Conservation (phyloP, 2,329 filamentous ascomycete species). For the Nothopassalora personata region DNA sequence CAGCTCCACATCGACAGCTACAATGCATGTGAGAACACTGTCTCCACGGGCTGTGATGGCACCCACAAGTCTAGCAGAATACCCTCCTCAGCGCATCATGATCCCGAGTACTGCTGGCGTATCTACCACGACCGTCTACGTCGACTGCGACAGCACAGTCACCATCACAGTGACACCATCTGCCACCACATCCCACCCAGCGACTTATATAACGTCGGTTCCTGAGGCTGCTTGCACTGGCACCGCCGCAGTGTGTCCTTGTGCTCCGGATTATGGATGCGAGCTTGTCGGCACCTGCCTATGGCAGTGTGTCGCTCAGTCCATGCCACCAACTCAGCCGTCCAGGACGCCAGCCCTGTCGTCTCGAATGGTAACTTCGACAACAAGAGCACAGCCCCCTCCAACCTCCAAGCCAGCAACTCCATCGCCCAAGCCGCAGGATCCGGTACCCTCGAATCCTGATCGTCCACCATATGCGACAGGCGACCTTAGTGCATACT, state of each 20-base stretch:
- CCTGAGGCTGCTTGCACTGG: slow-evolving; percentile 15
- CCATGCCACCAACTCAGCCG: not conserved
- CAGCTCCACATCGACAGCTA: not conserved
- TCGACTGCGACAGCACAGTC: slow-evolving; percentile 21
- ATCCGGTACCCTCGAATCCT: slow-evolving; percentile 5
- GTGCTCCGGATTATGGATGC: slow-evolving; percentile 16
- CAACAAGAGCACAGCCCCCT: slow-evolving; percentile 6
- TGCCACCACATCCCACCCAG: slow-evolving; percentile 1
- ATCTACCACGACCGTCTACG: slow-evolving; percentile 17
- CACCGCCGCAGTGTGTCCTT: slow-evolving; percentile 17
- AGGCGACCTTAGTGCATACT: slow-evolving; percentile 28
- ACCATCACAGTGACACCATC: slow-evolving; percentile 19
- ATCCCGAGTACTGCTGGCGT: not conserved
- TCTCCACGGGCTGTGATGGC: not conserved
- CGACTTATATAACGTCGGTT: slow-evolving; percentile 9
- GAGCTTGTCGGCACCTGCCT: slow-evolving; percentile 16
- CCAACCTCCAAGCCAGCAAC: not conserved
- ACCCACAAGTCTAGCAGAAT: not conserved
- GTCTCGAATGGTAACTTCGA: slow-evolving; percentile 10
- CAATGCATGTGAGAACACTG: not conserved
- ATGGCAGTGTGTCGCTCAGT: slow-evolving; percentile 18
- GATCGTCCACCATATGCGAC: slow-evolving; percentile 24
- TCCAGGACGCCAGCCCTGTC: not conserved
- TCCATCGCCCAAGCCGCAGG: not conserved
- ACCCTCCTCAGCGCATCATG: not conserved